These are phyloP conservation scores for Conticribra guillardii DNA, from an alignment of 108 stramenopile species.

Conservation along the genomic window DNA sequence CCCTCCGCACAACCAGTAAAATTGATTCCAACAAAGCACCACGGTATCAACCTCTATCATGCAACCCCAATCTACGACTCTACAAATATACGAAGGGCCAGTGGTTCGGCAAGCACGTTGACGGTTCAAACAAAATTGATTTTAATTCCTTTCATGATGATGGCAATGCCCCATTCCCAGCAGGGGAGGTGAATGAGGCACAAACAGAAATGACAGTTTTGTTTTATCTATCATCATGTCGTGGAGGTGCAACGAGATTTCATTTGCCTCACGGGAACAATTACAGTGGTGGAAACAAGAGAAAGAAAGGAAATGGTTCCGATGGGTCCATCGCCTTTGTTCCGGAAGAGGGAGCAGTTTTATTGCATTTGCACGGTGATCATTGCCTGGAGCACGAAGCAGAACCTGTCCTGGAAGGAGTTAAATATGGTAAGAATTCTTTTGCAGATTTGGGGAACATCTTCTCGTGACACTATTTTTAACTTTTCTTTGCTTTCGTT, in stretches of 20 bases:
- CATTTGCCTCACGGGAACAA: conserved; percentile 48
- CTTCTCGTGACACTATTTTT: background rate
- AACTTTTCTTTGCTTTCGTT: too few species aligned
- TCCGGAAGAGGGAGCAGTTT: conserved; percentile 70
- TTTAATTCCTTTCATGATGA: too few species aligned
- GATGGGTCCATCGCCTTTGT: conserved; percentile 55
- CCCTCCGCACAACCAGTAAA: conserved; percentile 33
- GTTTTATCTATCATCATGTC: conserved; percentile 77
- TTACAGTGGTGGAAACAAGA: conserved; percentile 12
- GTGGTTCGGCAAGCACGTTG: conserved; percentile 88
- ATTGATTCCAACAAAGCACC: conserved; percentile 21
- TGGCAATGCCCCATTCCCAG: background rate
- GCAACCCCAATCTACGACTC: conserved; percentile 87
- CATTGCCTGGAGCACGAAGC: conserved; percentile 90
- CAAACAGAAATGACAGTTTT: conserved; percentile 85
- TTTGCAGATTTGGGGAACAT: conserved; percentile 71
- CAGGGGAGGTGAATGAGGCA: conserved; percentile 22
- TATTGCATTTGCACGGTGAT: conserved; percentile 89
- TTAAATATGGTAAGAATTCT: conserved; percentile 89
- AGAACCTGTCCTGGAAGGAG: conserved; percentile 75
- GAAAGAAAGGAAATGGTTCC: conserved; percentile 12
- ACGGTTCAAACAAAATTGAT: conserved; percentile 61
- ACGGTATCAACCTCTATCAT: conserved; percentile 61
- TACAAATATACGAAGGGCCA: conserved; percentile 85
- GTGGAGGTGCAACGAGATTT: conserved; percentile 80